Base-by-base conservation (phyloP, 78 protist species). In the Ministeria vibrans region DNA sequence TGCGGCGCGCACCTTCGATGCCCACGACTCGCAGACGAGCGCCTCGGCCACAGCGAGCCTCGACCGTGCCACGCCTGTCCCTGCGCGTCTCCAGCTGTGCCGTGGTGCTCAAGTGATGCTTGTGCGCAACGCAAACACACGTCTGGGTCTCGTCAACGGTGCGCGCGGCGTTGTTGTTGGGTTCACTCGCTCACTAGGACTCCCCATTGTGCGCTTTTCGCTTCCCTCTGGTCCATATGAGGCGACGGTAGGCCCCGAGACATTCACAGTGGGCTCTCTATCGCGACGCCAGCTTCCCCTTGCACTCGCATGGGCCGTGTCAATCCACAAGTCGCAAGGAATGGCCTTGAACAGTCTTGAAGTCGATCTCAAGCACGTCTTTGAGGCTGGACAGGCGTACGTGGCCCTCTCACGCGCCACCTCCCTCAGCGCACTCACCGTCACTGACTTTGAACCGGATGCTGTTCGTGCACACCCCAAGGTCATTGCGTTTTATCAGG, bases 271-370 rank as follows among this genome's bases (percentile, higher is more conserved):
- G n/a, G 18, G 18, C 59, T 11, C 18, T 11, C 59, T 27, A 43
- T 2, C 39, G 13, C 70, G 70, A 11, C 11, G 22, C 46, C 95
- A 92, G 78, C 36, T 92, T 25, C 95, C 95, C 6, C 66, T 92
- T 13, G 81, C 63, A 13, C 78, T 89, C 20, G 95, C 93, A 6
- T 92, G 91, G 91, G 92, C 95, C 34, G 32, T 85, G 42, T 86
- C 93, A 9, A 89, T 92, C 63, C 95, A 92, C 66, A 89, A 89
- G 69, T n/a, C 83, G 42, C 95, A 92, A 76, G 95, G 95, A 73
- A 72, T 88, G 90, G 80, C 92, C 2, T 74, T 92, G 32, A 87
- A 78, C 59, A 61, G 78, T 39, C 73, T 87, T 25, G 77, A 55
- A 1, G 79, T 89, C 23, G 13, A 39, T n/a, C 64, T 92, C 7